Evolutionary conservation across 208 protist species (phyloP).

Genomic region (Plasmodiophora brassicae): DNA sequence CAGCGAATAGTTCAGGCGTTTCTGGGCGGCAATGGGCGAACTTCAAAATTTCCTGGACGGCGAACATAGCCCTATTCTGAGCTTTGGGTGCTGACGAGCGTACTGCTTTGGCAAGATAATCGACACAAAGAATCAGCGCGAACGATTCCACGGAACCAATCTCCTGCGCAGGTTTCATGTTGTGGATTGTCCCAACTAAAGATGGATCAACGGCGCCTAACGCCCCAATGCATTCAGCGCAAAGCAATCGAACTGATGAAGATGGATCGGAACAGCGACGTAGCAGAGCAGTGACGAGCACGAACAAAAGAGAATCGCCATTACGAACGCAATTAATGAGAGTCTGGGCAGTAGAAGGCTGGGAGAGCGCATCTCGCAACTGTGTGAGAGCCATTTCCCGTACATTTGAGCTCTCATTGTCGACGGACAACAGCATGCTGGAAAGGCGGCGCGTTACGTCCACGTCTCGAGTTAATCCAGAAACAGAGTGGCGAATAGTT

Average conservation of each 20-base stretch:
- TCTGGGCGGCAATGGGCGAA: background rate
- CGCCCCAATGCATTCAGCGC: background rate
- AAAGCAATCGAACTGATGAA: background rate
- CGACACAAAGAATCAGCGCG: background rate
- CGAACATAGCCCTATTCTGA: constrained; percentile 3
- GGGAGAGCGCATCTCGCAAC: background rate
- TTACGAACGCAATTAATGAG: background rate
- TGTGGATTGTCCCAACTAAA: background rate
- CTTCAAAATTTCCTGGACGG: background rate
- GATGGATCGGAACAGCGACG: constrained; percentile 6
- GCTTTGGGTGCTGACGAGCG: background rate
- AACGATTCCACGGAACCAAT: background rate
- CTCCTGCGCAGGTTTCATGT: background rate
- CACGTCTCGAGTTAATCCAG: background rate
- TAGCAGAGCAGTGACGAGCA: background rate
- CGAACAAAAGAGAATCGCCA: background rate
- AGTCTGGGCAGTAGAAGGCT: background rate
- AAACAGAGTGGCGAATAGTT: background rate
- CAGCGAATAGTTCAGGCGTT: background rate
- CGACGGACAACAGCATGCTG: background rate
- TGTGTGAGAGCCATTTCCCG: background rate
- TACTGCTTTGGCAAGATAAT: constrained; percentile 5
- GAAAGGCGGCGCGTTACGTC: background rate
- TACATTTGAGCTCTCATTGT: constrained; percentile 4
- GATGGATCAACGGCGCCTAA: constrained; percentile 3